These are phyloP conservation scores for Cornus controversa DNA, from an alignment of 148 eudicot genomes.

Conservation along the genomic window DNA sequence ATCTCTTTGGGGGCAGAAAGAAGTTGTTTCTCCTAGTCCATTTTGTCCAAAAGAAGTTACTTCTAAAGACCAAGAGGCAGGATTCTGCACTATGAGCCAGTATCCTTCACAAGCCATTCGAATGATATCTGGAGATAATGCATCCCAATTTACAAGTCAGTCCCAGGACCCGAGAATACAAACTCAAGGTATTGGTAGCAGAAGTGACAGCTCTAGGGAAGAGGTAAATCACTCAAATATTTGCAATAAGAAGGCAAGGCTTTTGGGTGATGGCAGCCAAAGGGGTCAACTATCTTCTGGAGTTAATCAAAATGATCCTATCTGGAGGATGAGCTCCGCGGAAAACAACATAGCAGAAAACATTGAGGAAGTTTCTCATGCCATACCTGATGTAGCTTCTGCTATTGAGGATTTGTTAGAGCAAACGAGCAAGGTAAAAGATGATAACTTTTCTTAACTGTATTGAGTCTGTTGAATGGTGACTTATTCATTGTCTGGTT, in stretches of 20 bases:
- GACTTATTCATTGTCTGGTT: conserved; percentile 16
- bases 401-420: conserved; percentile 90
- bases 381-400: conserved; percentile 81
- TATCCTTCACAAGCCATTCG: conserved; percentile 72
- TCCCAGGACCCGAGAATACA: conserved; percentile 35
- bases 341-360: conserved; percentile 23
- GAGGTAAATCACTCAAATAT: conserved; percentile 18
- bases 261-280: conserved; percentile 25
- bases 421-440: conserved; percentile 80
- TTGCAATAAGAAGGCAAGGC: conserved; percentile 46
- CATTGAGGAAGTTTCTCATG: conserved; percentile 31
- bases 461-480: not conserved
- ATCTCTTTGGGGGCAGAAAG: conserved; percentile 48
- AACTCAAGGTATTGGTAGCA: conserved; percentile 20
- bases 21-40: conserved; percentile 44
- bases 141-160: conserved; percentile 55
- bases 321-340: conserved; percentile 17
- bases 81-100: conserved; percentile 73
- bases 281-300: conserved; percentile 17
- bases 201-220: conserved; percentile 22
- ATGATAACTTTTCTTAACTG: conserved; percentile 12
- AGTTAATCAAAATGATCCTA: conserved; percentile 20
- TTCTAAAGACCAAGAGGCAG: conserved; percentile 58
- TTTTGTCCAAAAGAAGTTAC: conserved; percentile 72
- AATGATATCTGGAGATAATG: conserved; percentile 40